Conservation (phyloP, 2,329 filamentous ascomycete species). For the Arthrobotrys conoides region DNA sequence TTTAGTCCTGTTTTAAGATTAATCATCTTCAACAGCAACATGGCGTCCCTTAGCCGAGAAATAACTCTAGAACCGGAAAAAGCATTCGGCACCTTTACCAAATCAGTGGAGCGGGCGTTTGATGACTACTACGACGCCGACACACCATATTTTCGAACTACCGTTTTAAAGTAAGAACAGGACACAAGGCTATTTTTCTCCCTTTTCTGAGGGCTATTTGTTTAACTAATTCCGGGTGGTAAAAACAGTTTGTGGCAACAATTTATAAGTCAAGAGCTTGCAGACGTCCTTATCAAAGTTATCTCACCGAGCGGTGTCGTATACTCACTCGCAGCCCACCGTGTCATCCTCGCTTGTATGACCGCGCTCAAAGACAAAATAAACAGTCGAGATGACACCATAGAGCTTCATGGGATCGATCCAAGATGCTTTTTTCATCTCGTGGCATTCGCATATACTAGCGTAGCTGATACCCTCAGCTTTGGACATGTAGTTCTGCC, state of each 20-base stretch:
- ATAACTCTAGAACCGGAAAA: neutral
- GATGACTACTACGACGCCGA: too few species aligned
- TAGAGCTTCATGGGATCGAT: neutral
- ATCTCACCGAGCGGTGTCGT: neutral
- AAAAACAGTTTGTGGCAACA: neutral
- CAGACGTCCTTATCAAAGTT: neutral
- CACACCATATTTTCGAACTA: too few species aligned
- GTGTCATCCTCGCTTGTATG: neutral
- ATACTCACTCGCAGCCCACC: neutral
- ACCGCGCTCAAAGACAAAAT: neutral
- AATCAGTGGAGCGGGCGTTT: neutral
- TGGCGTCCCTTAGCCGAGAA: neutral
- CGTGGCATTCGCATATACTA: neutral
- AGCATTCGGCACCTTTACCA: neutral
- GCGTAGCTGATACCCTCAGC: neutral
- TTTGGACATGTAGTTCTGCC: neutral
- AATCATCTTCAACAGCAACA: too few species aligned
- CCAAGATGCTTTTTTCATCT: neutral
- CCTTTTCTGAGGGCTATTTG: too few species aligned
- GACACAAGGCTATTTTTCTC: too few species aligned
- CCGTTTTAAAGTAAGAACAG: too few species aligned
- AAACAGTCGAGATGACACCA: neutral
- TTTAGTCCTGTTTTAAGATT: too few species aligned
- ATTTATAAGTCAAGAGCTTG: neutral
- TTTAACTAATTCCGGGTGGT: neutral